Evolutionary conservation across 1,284 basidiomycete genomes (phyloP).

Genomic region (Naganishia albida): DNA sequence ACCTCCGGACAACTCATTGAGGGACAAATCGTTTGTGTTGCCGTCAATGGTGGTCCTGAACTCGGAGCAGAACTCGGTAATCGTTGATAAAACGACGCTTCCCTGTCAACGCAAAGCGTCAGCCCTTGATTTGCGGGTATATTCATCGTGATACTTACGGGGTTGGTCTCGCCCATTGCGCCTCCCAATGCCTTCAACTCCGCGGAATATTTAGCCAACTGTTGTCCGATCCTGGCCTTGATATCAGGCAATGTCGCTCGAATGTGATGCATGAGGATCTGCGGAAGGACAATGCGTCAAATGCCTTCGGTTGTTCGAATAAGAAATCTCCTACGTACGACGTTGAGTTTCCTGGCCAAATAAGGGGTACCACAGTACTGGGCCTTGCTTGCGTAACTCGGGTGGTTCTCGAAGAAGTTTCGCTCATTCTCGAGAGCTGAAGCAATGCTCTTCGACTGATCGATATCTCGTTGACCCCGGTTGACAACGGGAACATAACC

Average conservation of each 20-base stretch:
- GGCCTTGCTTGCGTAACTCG: constrained; percentile 87
- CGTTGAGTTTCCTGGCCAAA: constrained; percentile 93
- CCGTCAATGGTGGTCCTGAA: constrained; percentile 97
- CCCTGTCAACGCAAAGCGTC: constrained; percentile 43
- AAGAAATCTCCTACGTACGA: constrained; percentile 60
- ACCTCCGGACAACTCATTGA: constrained; percentile 95
- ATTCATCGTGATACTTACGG: constrained; percentile 53
- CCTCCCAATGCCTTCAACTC: constrained; percentile 88
- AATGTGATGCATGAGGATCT: constrained; percentile 99
- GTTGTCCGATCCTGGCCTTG: constrained; percentile 85
- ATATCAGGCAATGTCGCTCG: constrained; percentile 94
- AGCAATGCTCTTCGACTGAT: constrained; percentile 77
- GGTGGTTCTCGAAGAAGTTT: constrained; percentile 89
- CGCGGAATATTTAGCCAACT: constrained; percentile 80
- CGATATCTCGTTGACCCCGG: constrained; percentile 95
- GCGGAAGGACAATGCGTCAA: constrained; percentile 23
- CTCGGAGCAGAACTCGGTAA: constrained; percentile 95
- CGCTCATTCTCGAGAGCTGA: constrained; percentile 85
- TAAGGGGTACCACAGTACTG: constrained; percentile 98
- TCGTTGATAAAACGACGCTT: constrained; percentile 88
- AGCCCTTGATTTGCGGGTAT: background rate
- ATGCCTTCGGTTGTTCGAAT: background rate
- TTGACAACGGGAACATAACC: constrained; percentile 98
- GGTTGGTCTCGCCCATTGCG: constrained; percentile 76
- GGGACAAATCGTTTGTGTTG: constrained; percentile 88